phyloP scores from a whole-genome alignment of 169 alveolate species.

The Plasmodium vinckei region DNA sequence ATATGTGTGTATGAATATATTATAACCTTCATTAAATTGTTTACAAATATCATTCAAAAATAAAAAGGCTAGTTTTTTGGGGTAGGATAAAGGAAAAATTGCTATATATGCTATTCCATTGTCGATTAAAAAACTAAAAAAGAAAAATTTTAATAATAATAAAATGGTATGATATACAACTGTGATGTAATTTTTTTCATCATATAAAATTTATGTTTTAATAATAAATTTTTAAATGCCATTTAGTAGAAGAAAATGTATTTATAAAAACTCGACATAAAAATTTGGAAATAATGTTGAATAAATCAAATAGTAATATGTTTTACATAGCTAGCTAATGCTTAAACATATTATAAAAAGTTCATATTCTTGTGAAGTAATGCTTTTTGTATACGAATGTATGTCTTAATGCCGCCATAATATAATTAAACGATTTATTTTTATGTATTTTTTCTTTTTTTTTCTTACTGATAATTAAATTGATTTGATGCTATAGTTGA shows the following conservation, averaged over 20 bases:
- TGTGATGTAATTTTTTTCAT: background rate
- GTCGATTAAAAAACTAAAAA: constrained; percentile 81
- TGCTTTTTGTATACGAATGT: too few relatives aligned
- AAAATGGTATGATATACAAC: background rate
- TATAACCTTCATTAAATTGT: constrained; percentile 79
- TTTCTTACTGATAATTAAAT: constrained; percentile 73
- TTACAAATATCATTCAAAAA: constrained; percentile 83
- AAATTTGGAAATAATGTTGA: too few relatives aligned
- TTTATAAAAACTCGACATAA: too few relatives aligned
- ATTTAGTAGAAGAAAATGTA: background rate
- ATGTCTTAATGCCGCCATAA: too few relatives aligned
- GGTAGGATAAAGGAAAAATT: constrained; percentile 77
- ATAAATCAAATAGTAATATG: too few relatives aligned
- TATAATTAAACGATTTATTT: too few relatives aligned
- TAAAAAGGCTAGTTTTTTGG: constrained; percentile 83
- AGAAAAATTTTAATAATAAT: background rate
- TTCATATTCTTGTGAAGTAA: too few relatives aligned
- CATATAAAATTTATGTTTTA: too few relatives aligned
- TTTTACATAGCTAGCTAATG: too few relatives aligned
- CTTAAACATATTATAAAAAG: too few relatives aligned
- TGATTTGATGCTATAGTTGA: constrained; percentile 71
- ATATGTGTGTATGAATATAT: background rate
- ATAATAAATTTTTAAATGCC: background rate
- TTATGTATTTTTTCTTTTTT: background rate
- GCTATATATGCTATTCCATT: constrained; percentile 85